phyloP scores from a whole-genome alignment of 306 rosid species.

The Cicer yamashitae region DNA sequence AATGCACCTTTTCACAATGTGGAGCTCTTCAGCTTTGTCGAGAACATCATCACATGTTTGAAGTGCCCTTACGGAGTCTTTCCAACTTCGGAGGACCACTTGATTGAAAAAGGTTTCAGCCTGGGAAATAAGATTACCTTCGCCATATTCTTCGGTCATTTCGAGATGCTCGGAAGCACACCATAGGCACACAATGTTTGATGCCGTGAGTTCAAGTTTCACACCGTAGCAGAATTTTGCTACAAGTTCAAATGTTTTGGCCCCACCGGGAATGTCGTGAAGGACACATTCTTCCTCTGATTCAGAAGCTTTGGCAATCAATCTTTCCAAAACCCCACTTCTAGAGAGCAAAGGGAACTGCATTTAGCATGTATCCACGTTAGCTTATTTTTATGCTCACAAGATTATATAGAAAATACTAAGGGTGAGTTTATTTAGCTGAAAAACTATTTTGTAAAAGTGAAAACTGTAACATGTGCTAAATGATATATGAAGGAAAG shows the following conservation, averaged over 20 bases:
- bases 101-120: conserved; percentile 81
- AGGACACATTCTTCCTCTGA: conserved; percentile 71
- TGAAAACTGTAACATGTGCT: conserved; percentile 16
- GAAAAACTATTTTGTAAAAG: conserved; percentile 7
- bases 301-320: conserved; percentile 81
- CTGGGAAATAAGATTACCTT: conserved; percentile 76
- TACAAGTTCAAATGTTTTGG: conserved; percentile 89
- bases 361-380: conserved; percentile 40
- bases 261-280: conserved; percentile 86
- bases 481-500: conserved; percentile 37
- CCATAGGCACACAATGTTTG: conserved; percentile 84
- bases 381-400: conserved; percentile 20
- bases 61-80: conserved; percentile 87
- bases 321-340: conserved; percentile 87
- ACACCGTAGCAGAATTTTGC: conserved; percentile 98
- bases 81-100: conserved; percentile 86
- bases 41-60: conserved; percentile 77
- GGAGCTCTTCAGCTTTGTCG: conserved; percentile 69
- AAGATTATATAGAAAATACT: conserved; percentile 16
- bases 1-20: conserved; percentile 82
- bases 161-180: conserved; percentile 93
- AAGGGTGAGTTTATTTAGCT: background rate
- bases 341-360: conserved; percentile 99
- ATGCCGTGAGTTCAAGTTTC: conserved; percentile 93
- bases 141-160: conserved; percentile 95